These are phyloP conservation scores for Udeniomyces megalosporus DNA, from an alignment of 768 basidiomycete species.

Conservation along the genomic window DNA sequence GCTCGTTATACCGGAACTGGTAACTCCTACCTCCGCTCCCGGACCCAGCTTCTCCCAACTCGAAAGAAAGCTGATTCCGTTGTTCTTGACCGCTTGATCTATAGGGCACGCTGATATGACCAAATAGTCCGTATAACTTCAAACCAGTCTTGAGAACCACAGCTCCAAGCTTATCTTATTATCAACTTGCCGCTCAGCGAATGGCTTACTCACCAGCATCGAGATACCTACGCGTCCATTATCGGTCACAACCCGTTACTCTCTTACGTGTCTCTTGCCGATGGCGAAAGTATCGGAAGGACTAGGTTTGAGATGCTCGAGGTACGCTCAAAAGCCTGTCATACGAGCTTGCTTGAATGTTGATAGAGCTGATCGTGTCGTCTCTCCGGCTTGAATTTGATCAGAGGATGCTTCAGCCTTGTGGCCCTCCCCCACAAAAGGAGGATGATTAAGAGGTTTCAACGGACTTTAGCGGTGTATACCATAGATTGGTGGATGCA, in stretches of 20 bases:
- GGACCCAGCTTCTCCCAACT: neutral
- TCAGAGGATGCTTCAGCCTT: slow-evolving; percentile 86
- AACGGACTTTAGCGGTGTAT: too few relatives aligned
- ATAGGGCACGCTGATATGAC: slow-evolving; percentile 88
- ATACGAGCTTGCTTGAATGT: neutral
- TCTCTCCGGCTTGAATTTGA: neutral
- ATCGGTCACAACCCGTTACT: slow-evolving; percentile 74
- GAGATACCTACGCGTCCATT: slow-evolving; percentile 84
- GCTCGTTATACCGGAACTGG: slow-evolving; percentile 92
- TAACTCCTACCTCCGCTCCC: slow-evolving; percentile 30
- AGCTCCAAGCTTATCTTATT: neutral
- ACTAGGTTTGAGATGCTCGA: slow-evolving; percentile 90
- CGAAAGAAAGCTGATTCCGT: neutral
- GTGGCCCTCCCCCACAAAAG: slow-evolving; percentile 77
- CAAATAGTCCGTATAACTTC: slow-evolving; percentile 55
- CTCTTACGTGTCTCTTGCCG: slow-evolving; percentile 80
- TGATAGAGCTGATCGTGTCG: neutral
- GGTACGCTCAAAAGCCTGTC: slow-evolving; percentile 35
- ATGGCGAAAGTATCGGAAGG: slow-evolving; percentile 80
- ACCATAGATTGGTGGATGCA: neutral
- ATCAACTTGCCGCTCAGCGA: slow-evolving; percentile 41
- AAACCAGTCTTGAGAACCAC: neutral
- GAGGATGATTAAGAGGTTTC: slow-evolving; percentile 56
- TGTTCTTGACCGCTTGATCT: neutral
- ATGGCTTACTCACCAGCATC: slow-evolving; percentile 94